These are phyloP conservation scores for Pyricularia grisea DNA, from an alignment of 2,329 filamentous ascomycete species.

Conservation along the genomic window DNA sequence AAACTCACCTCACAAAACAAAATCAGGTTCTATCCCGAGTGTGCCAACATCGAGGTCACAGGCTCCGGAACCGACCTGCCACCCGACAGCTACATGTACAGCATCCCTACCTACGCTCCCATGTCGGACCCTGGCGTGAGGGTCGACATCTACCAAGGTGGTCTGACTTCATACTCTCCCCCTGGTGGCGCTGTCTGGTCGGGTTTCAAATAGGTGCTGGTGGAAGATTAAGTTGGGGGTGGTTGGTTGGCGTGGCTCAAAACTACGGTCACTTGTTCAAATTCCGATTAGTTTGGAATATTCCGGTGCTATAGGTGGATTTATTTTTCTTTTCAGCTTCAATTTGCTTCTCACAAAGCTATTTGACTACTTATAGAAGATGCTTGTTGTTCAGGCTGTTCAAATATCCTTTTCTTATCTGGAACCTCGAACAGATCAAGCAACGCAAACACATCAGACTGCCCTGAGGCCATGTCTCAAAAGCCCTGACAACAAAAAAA, in stretches of 20 bases:
- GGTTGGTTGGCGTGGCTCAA: background rate
- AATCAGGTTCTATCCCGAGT: constrained; percentile 40
- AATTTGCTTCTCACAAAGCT: background rate
- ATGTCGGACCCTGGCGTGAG: constrained; percentile 38
- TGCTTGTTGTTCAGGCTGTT: background rate
- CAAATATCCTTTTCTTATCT: background rate
- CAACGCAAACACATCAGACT: no score
- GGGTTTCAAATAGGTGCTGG: background rate
- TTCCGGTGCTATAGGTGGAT: background rate
- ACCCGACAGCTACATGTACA: constrained; percentile 27
- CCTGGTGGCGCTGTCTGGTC: constrained; percentile 3
- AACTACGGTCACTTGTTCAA: background rate
- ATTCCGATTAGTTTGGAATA: background rate
- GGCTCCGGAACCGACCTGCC: constrained; percentile 35
- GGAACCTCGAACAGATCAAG: no score
- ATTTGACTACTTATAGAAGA: background rate
- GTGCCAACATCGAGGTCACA: constrained; percentile 41
- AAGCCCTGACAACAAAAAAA: no score
- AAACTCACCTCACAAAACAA: no score
- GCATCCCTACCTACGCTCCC: constrained; percentile 32
- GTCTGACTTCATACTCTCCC: constrained; percentile 1
- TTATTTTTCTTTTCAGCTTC: background rate
- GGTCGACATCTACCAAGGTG: constrained; percentile 12
- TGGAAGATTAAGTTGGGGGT: background rate
- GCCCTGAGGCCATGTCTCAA: no score